Conservation (phyloP, 1,139 yeast genomes). For the Candida anutae region DNA sequence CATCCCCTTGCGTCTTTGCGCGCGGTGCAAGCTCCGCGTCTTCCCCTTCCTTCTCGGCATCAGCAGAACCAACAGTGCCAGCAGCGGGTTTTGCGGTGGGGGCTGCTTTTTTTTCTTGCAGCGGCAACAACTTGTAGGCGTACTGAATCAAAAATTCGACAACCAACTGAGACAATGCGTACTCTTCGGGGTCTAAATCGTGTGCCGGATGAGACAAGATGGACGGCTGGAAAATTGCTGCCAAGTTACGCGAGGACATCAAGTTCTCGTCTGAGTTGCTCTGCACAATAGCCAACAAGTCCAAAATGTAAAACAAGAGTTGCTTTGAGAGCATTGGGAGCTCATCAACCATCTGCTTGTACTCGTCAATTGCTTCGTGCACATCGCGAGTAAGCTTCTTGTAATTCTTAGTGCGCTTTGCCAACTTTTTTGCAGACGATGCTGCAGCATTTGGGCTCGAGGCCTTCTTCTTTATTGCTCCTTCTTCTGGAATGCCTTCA, state of each 20-base stretch:
- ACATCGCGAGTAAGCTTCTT: slow-evolving; percentile 50
- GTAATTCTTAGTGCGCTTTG: slow-evolving; percentile 19
- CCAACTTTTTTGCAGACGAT: slow-evolving; percentile 8
- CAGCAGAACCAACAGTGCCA: slow-evolving; percentile 11
- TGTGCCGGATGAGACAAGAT: slow-evolving; percentile 87
- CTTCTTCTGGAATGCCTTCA: slow-evolving; percentile 2
- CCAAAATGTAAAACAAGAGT: slow-evolving; percentile 79
- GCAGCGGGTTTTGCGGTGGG: slow-evolving; percentile 2
- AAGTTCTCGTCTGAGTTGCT: slow-evolving; percentile 69
- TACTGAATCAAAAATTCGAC: slow-evolving; percentile 86
- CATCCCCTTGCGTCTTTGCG: no score
- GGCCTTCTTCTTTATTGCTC: slow-evolving; percentile 1
- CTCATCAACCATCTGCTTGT: slow-evolving; percentile 57
- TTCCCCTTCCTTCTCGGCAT: no score
- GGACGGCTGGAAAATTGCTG: slow-evolving; percentile 95
- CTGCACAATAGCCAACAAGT: slow-evolving; percentile 79
- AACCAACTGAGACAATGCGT: slow-evolving; percentile 78
- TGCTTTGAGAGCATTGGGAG: slow-evolving; percentile 72
- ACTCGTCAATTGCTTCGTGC: slow-evolving; percentile 61
- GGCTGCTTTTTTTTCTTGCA: slow-evolving; percentile 10
- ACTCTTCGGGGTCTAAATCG: slow-evolving; percentile 87
- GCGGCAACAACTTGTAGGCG: slow-evolving; percentile 67
- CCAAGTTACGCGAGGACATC: slow-evolving; percentile 89
- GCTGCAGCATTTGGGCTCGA: background rate
- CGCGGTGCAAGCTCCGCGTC: no score